These are phyloP conservation scores for Acacia acuminata DNA, from an alignment of 306 rosid genomes.

Conservation along the genomic window DNA sequence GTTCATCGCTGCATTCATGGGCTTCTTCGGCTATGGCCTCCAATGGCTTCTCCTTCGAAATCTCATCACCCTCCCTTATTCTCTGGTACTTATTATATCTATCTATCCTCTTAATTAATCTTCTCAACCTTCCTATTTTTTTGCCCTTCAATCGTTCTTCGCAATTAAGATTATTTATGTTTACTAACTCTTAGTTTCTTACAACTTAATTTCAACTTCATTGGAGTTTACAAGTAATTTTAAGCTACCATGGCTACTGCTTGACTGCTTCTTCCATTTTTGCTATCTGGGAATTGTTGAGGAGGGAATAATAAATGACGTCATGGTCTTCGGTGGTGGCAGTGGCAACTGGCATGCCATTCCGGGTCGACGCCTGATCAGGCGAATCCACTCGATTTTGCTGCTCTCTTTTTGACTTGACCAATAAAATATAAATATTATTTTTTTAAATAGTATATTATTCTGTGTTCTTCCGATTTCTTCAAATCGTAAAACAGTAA, in stretches of 20 bases:
- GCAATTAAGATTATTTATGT: not conserved
- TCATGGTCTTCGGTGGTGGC: not conserved
- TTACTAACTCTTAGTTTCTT: not conserved
- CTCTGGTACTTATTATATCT: constrained; percentile 42
- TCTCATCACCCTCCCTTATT: constrained; percentile 71
- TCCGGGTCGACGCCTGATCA: not conserved
- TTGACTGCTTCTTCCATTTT: not conserved
- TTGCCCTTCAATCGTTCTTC: no score
- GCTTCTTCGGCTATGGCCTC: constrained; percentile 69
- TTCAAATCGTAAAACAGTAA: not conserved
- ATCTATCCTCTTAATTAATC: not conserved
- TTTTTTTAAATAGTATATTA: not conserved
- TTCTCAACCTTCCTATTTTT: not conserved
- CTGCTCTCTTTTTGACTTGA: not conserved
- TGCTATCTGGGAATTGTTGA: no score
- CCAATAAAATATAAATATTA: not conserved
- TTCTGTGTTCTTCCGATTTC: not conserved
- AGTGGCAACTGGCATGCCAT: not conserved
- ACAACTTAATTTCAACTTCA: not conserved
- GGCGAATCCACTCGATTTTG: not conserved
- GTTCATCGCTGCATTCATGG: constrained; percentile 74
- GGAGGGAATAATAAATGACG: not conserved
- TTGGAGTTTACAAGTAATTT: not conserved
- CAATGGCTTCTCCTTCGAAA: constrained; percentile 78
- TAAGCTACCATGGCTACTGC: not conserved